Evolutionary conservation across 2,329 filamentous ascomycete species (phyloP).

Genomic region (Xylaria sp.): DNA sequence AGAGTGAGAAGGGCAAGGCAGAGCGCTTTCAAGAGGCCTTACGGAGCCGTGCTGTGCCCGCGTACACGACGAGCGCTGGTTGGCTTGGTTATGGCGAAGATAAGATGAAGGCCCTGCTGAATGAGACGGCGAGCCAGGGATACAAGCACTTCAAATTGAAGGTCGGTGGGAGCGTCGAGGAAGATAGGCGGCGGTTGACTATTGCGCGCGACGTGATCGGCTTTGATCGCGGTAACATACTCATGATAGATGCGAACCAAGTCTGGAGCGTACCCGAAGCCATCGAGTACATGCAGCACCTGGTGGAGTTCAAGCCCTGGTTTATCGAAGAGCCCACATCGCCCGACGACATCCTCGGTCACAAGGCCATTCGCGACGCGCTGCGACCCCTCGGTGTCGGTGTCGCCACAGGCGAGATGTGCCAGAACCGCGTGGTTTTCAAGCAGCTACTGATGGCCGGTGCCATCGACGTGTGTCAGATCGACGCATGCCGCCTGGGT

Average conservation of each 20-base stretch:
- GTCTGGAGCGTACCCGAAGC: conserved; percentile 91
- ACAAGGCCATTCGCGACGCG: conserved; percentile 83
- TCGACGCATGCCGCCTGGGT: conserved; percentile 87
- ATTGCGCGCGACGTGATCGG: conserved; percentile 83
- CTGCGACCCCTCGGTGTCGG: conserved; percentile 76
- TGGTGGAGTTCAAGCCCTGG: conserved; percentile 85
- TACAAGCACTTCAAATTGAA: conserved; percentile 92
- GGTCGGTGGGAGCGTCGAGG: conserved; percentile 75
- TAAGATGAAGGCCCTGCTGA: conserved; percentile 77
- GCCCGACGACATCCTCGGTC: conserved; percentile 87
- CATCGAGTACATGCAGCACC: conserved; percentile 82
- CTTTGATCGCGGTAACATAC: conserved; percentile 79
- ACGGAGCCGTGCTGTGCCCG: conserved; percentile 76
- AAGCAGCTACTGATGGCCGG: conserved; percentile 84
- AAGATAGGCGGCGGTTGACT: conserved; percentile 70
- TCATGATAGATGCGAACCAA: conserved; percentile 96
- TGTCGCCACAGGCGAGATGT: conserved; percentile 93
- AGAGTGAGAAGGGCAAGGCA: conserved; percentile 70
- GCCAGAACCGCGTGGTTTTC: conserved; percentile 92
- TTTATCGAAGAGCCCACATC: conserved; percentile 95
- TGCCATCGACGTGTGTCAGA: conserved; percentile 86
- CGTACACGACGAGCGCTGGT: conserved; percentile 88
- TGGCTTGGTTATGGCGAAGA: conserved; percentile 92
- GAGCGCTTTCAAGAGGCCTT: conserved; percentile 76
- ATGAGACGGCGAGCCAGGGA: conserved; percentile 76